Evolutionary conservation across 495 filamentous ascomycete genomes (phyloP).

Genomic region (Xanthoparmelia taractica): DNA sequence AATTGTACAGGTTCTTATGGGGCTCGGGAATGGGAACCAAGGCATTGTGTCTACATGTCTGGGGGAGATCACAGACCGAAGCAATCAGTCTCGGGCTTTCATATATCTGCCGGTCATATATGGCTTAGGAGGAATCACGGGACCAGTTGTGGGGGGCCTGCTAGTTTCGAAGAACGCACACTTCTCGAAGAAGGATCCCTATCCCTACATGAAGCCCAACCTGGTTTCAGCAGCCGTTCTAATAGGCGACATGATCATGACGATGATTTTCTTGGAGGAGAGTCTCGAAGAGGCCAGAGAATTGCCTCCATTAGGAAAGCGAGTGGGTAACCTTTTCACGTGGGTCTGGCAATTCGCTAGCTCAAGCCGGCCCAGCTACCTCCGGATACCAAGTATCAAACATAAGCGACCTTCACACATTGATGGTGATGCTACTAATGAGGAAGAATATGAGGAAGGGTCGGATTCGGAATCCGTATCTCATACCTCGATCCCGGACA

Average conservation of each 20-base stretch:
- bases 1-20: conserved; percentile 80
- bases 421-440: conserved; percentile 33
- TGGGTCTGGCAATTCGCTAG: conserved; percentile 71
- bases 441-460: conserved; percentile 32
- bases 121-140: conserved; percentile 85
- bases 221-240: conserved; percentile 64
- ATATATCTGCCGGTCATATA: conserved; percentile 90
- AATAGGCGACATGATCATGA: conserved; percentile 61
- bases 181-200: conserved; percentile 46
- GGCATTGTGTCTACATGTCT: conserved; percentile 84
- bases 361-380: conserved; percentile 51
- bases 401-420: conserved; percentile 15
- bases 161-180: conserved; percentile 53
- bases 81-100: conserved; percentile 87
- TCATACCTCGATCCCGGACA: conserved; percentile 29
- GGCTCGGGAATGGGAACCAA: conserved; percentile 84
- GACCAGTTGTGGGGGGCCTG: conserved; percentile 81
- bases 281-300: conserved; percentile 67
- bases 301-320: conserved; percentile 52
- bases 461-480: conserved; percentile 27
- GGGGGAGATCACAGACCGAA: conserved; percentile 89
- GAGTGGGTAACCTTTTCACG: conserved; percentile 52
- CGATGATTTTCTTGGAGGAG: conserved; percentile 75
- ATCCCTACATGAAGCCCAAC: conserved; percentile 84
- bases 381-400: conserved; percentile 29